phyloP scores from a whole-genome alignment of 345 rosid species.

The Bruguiera parviflora region DNA sequence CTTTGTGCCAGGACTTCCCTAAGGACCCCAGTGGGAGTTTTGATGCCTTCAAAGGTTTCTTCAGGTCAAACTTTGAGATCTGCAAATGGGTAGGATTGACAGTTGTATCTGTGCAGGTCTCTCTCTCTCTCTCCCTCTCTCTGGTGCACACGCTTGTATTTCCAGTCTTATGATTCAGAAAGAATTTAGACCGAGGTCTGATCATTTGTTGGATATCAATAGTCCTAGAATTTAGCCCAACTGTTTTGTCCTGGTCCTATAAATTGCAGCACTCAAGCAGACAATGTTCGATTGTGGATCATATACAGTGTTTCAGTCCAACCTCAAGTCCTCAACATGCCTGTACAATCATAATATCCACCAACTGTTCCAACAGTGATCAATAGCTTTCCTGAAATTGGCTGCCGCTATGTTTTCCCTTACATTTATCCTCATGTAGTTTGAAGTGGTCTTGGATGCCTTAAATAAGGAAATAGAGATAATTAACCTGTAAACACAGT shows the following conservation, averaged over 20 bases:
- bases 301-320: not conserved
- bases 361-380: not conserved
- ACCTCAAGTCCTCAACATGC: not conserved
- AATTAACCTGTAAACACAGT: not conserved
- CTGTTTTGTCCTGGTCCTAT: too few species aligned
- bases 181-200: not conserved
- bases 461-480: not conserved
- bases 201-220: not conserved
- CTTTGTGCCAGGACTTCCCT: constrained; percentile 69
- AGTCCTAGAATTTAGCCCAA: too few species aligned
- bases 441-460: not conserved
- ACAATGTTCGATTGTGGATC: too few species aligned
- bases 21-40: constrained; percentile 79
- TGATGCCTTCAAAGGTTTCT: constrained; percentile 53
- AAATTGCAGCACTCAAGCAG: too few species aligned
- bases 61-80: constrained; percentile 59
- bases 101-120: constrained; percentile 67
- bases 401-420: too few species aligned
- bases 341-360: not conserved
- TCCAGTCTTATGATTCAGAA: not conserved
- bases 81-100: constrained; percentile 89
- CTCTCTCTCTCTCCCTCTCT: constrained; percentile 7
- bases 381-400: not conserved
- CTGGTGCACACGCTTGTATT: not conserved
- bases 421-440: too few species aligned